Conservation (phyloP, 208 protist genomes). For the Trypanosoma avium region DNA sequence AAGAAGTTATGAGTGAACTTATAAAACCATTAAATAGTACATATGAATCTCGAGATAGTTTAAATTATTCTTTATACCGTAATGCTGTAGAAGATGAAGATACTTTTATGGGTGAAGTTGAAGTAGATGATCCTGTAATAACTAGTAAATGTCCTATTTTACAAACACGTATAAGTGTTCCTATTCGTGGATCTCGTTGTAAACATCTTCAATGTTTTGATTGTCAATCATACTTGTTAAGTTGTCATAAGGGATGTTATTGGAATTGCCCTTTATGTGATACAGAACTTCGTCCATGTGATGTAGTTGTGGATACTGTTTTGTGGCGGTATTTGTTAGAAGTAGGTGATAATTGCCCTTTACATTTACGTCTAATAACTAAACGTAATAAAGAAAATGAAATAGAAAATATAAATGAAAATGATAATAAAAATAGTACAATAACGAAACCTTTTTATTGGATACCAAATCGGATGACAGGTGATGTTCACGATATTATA, state of each 20-base stretch:
- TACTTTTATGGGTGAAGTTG: slow-evolving; percentile 28
- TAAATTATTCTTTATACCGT: slow-evolving; percentile 30
- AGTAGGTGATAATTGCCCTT: slow-evolving; percentile 16
- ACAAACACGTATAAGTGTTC: slow-evolving; percentile 62
- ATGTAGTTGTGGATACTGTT: slow-evolving; percentile 68
- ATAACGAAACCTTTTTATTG: slow-evolving; percentile 8
- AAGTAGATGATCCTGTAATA: slow-evolving; percentile 68
- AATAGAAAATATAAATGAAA: neutral
- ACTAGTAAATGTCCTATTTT: slow-evolving; percentile 80
- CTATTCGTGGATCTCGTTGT: slow-evolving; percentile 65
- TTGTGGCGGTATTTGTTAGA: slow-evolving; percentile 53
- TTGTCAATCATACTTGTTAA: slow-evolving; percentile 57
- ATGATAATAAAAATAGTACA: neutral
- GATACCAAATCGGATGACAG: slow-evolving; percentile 3
- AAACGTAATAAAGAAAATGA: neutral
- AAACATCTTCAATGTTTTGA: slow-evolving; percentile 83
- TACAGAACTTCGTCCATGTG: slow-evolving; percentile 41
- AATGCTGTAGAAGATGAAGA: slow-evolving; percentile 57
- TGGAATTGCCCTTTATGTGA: slow-evolving; percentile 90
- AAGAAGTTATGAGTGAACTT: slow-evolving; percentile 57
- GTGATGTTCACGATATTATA: slow-evolving; percentile 12
- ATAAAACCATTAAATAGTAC: slow-evolving; percentile 27
- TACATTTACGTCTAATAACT: slow-evolving; percentile 16
- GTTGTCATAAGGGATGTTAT: slow-evolving; percentile 66
- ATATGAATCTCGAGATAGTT: slow-evolving; percentile 14